Conservation (phyloP, 129 eudicot genomes). For the Rutidosis leptorrhynchoides region DNA sequence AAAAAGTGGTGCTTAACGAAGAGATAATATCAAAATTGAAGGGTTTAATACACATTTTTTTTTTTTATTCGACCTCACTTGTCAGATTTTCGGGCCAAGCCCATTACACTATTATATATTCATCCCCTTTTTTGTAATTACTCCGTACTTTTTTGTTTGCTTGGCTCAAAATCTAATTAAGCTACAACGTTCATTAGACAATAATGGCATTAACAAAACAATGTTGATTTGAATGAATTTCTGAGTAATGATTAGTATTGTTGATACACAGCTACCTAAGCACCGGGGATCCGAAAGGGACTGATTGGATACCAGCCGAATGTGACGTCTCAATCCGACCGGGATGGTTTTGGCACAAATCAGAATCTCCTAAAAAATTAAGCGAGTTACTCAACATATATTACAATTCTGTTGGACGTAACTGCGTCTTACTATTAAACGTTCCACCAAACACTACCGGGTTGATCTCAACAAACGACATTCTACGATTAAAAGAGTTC, state of each 20-base stretch:
- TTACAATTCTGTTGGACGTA: constrained; percentile 87
- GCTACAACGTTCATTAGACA: too few relatives aligned
- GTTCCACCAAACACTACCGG: constrained; percentile 85
- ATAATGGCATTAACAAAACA: too few relatives aligned
- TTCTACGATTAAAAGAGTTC: constrained; percentile 54
- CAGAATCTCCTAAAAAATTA: constrained; percentile 57
- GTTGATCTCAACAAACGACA: constrained; percentile 59
- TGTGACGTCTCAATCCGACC: constrained; percentile 77
- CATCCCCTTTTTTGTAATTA: too few relatives aligned
- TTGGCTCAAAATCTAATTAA: too few relatives aligned
- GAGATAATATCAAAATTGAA: too few relatives aligned
- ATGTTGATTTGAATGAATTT: neutral
- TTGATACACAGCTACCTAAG: constrained; percentile 57
- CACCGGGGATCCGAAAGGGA: constrained; percentile 77
- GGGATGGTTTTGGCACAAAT: constrained; percentile 98
- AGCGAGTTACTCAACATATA: constrained; percentile 62
- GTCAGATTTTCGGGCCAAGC: too few relatives aligned
- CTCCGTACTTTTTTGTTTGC: too few relatives aligned
- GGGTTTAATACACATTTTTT: too few relatives aligned
- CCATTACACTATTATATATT: too few relatives aligned
- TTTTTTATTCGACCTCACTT: too few relatives aligned
- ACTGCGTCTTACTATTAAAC: constrained; percentile 70
- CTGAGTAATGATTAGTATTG: constrained; percentile 19
- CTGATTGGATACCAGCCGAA: constrained; percentile 88
- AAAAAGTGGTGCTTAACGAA: too few relatives aligned